A percentile compares a stretch with the other conserved stretches of the same genome.
Evolutionary conservation across 1,139 yeast species (phyloP).

Genomic region (Scheffersomyces cryptocercus): DNA sequence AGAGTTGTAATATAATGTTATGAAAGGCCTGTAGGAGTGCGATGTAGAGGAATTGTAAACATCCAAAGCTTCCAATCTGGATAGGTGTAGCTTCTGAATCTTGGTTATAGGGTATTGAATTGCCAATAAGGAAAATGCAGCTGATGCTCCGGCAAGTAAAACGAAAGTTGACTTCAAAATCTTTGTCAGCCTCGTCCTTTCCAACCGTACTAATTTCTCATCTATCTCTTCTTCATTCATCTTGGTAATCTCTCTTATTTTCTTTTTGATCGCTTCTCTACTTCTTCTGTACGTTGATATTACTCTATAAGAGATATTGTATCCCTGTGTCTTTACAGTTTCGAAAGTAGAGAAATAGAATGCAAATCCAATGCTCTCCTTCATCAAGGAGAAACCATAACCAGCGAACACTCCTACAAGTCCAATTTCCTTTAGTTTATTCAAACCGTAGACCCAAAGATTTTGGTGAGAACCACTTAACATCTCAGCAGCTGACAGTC

Average conservation of each 20-base stretch:
- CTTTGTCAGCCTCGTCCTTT: slow-evolving; percentile 44
- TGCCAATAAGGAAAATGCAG: slow-evolving; percentile 73
- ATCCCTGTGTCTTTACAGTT: slow-evolving; percentile 69
- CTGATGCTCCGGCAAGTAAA: slow-evolving; percentile 85
- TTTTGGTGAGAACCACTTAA: slow-evolving; percentile 68
- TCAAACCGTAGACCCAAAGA: slow-evolving; percentile 73
- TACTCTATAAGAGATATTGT: slow-evolving; percentile 57
- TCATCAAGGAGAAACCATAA: slow-evolving; percentile 68
- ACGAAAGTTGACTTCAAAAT: slow-evolving; percentile 70
- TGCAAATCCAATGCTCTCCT: slow-evolving; percentile 87
- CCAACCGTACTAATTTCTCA: slow-evolving; percentile 29
- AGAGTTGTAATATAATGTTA: slow-evolving; percentile 62
- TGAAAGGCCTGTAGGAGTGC: slow-evolving; percentile 33
- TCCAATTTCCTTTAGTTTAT: slow-evolving; percentile 73
- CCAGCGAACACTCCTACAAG: slow-evolving; percentile 89
- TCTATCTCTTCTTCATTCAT: slow-evolving; percentile 27
- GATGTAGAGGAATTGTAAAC: slow-evolving; percentile 51
- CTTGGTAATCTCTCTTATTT: slow-evolving; percentile 21
- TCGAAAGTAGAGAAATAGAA: slow-evolving; percentile 85
- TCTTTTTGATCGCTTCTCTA: slow-evolving; percentile 23
- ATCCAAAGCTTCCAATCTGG: slow-evolving; percentile 79
- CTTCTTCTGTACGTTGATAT: slow-evolving; percentile 54
- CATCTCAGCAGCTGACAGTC: slow-evolving; percentile 76
- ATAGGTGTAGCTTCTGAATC: slow-evolving; percentile 75
- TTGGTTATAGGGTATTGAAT: slow-evolving; percentile 84